Percentiles rank a stretch among this genome's conserved stretches.
These are phyloP conservation scores for Striga hermonthica DNA, from an alignment of 305 asterid species.

Conservation along the genomic window DNA sequence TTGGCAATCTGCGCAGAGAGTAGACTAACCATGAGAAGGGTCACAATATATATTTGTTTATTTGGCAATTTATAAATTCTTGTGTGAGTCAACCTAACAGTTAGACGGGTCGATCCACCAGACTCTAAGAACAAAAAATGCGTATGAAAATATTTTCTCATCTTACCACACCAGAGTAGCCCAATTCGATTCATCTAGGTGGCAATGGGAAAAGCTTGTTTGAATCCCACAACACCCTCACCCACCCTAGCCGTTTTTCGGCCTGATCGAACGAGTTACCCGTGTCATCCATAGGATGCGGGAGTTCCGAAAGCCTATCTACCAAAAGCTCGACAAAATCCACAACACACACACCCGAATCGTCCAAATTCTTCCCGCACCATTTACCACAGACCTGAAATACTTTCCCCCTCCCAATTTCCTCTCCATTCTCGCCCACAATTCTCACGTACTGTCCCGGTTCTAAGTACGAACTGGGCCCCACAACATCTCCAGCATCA, in stretches of 20 bases:
- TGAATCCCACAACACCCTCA: slow-evolving; percentile 75
- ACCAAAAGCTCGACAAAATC: slow-evolving; percentile 56
- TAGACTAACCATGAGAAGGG: neutral
- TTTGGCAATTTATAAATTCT: no score
- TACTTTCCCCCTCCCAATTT: slow-evolving; percentile 70
- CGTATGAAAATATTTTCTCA: neutral
- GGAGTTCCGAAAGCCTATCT: slow-evolving; percentile 50
- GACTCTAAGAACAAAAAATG: neutral
- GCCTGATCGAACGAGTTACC: slow-evolving; percentile 70
- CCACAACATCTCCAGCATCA: slow-evolving; percentile 29
- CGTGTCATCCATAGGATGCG: slow-evolving; percentile 58
- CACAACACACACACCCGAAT: slow-evolving; percentile 62
- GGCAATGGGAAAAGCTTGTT: slow-evolving; percentile 49
- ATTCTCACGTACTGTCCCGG: slow-evolving; percentile 62
- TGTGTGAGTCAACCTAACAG: no score
- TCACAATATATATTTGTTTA: neutral
- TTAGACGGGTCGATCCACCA: no score
- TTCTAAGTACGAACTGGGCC: slow-evolving; percentile 39
- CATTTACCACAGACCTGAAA: slow-evolving; percentile 66
- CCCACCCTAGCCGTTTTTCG: slow-evolving; percentile 53
- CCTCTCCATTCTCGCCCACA: slow-evolving; percentile 51
- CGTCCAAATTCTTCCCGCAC: slow-evolving; percentile 59
- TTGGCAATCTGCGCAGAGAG: neutral
- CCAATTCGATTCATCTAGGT: slow-evolving; percentile 35
- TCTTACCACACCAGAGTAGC: slow-evolving; percentile 24